Conservation (phyloP, 2,329 filamentous ascomycete genomes). For the Clonostachys solani region DNA sequence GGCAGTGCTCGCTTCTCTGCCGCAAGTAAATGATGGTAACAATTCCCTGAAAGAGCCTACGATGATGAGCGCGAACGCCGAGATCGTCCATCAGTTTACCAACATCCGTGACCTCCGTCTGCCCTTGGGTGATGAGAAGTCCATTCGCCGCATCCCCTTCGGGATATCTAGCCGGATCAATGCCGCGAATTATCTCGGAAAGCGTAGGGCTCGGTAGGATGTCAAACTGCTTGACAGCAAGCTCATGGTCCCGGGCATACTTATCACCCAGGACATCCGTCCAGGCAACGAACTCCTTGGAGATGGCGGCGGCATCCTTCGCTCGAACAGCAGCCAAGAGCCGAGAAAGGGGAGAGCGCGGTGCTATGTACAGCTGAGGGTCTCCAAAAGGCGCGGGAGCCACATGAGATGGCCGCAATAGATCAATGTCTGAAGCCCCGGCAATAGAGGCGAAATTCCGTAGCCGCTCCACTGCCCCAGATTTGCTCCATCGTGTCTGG, state of each 20-base stretch:
- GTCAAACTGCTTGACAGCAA: conserved; percentile 21
- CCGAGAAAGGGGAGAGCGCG: not conserved
- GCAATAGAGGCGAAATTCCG: conserved; percentile 1
- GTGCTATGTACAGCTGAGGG: not conserved
- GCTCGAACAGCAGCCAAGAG: conserved; percentile 24
- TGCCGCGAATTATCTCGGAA: conserved; percentile 55
- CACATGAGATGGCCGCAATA: too few relatives aligned
- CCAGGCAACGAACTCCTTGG: conserved; percentile 4
- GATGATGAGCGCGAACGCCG: conserved; percentile 38
- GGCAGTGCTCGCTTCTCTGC: not conserved
- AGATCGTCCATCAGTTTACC: conserved; percentile 30
- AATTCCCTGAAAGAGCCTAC: conserved; percentile 26
- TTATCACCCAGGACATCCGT: conserved; percentile 3
- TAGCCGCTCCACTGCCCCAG: conserved; percentile 1
- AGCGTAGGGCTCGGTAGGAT: conserved; percentile 51
- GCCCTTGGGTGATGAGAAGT: conserved; percentile 29
- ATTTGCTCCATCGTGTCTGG: not conserved
- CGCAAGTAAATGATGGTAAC: conserved; percentile 21
- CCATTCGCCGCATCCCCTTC: conserved; percentile 43
- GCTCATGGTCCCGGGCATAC: conserved; percentile 9
- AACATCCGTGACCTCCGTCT: conserved; percentile 30
- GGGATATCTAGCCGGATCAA: conserved; percentile 52
- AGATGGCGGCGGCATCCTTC: conserved; percentile 9
- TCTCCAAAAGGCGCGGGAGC: too few relatives aligned
- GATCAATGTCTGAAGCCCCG: not conserved